phyloP scores from a whole-genome alignment of 495 filamentous ascomycete genomes.

The Endocarpon pusillum region DNA sequence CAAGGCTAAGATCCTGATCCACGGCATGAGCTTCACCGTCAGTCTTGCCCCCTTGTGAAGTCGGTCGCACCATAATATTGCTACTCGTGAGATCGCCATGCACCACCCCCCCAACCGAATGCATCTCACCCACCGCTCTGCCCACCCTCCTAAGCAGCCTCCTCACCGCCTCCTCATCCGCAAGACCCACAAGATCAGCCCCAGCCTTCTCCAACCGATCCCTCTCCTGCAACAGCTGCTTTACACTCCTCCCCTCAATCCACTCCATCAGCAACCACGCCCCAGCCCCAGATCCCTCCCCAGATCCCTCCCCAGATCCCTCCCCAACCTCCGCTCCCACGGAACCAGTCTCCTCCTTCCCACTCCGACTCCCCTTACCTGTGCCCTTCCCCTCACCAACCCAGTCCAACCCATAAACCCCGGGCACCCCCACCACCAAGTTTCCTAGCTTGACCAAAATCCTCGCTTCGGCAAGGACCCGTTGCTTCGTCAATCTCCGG shows the following conservation, averaged over 20 bases:
- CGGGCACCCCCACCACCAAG: constrained; percentile 66
- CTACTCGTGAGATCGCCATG: constrained; percentile 97
- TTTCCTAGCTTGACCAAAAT: constrained; percentile 56
- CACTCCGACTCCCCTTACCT: constrained; percentile 22
- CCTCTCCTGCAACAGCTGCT: constrained; percentile 49
- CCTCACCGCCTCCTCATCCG: constrained; percentile 26
- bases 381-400: constrained; percentile 19
- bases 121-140: constrained; percentile 55
- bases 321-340: too few species aligned
- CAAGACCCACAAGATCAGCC: constrained; percentile 12
- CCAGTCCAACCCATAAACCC: constrained; percentile 57
- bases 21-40: constrained; percentile 13
- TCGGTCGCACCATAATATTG: constrained; percentile 71
- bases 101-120: constrained; percentile 55
- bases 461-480: constrained; percentile 74
- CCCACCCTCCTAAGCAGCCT: constrained; percentile 60
- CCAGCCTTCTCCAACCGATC: constrained; percentile 27
- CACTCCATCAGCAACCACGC: constrained; percentile 88
- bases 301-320: constrained; percentile 16
- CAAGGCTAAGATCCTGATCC: constrained; percentile 18
- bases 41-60: constrained; percentile 2
- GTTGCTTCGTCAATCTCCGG: constrained; percentile 65
- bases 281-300: too few species aligned
- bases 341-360: too few species aligned
- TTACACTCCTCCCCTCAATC: constrained; percentile 57